These are phyloP conservation scores for Dacryopinax spathularia DNA, from an alignment of 768 basidiomycete genomes.

Conservation along the genomic window DNA sequence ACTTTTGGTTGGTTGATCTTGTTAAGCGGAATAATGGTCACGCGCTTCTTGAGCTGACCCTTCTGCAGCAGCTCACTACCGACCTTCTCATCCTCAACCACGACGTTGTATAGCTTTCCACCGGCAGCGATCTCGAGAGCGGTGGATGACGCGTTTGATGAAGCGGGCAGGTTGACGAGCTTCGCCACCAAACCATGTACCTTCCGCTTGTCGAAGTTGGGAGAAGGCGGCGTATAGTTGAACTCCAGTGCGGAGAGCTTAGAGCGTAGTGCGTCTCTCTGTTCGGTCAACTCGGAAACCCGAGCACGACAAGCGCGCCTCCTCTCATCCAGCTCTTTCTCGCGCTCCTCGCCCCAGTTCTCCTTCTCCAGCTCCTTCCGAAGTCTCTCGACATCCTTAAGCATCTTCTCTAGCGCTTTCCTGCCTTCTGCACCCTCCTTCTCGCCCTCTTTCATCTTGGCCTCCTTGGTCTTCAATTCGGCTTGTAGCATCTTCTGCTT, in stretches of 20 bases:
- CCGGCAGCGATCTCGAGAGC: conserved; percentile 91
- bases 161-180: conserved; percentile 59
- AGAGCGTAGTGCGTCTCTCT: conserved; percentile 52
- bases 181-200: conserved; percentile 87
- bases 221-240: conserved; percentile 59
- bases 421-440: conserved; percentile 67
- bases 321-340: conserved; percentile 39
- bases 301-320: conserved; percentile 14
- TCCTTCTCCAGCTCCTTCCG: conserved; percentile 39
- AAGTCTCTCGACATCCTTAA: conserved; percentile 42
- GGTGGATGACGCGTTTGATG: conserved; percentile 64
- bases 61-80: conserved; percentile 74
- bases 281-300: conserved; percentile 28
- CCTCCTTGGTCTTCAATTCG: conserved; percentile 65
- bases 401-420: conserved; percentile 44
- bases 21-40: conserved; percentile 86
- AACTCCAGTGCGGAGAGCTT: conserved; percentile 64
- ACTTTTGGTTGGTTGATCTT: conserved; percentile 62
- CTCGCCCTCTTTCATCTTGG: conserved; percentile 67
- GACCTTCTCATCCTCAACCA: conserved; percentile 80
- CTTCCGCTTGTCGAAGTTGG: conserved; percentile 65
- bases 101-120: conserved; percentile 78
- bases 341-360: conserved; percentile 67
- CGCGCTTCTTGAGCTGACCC: conserved; percentile 65
- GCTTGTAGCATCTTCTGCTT: conserved; percentile 63